phyloP scores from a whole-genome alignment of 352 stramenopile genomes.

The Phytophthora pluvialis region DNA sequence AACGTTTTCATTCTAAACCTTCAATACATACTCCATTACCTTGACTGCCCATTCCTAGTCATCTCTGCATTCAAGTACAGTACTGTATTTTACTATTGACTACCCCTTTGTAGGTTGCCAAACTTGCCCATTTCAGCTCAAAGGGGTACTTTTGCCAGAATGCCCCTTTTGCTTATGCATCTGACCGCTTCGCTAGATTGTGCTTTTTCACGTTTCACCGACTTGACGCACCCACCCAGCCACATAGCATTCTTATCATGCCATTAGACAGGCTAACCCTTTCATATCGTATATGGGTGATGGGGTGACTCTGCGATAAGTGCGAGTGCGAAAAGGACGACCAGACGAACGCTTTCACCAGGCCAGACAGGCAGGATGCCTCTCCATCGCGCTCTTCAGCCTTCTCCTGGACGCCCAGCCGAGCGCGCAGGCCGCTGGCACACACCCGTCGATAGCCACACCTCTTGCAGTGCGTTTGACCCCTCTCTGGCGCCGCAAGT shows the following conservation, averaged over 20 bases:
- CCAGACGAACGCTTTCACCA: constrained; percentile 22
- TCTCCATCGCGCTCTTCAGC: constrained; percentile 15
- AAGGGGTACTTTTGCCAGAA: too few species aligned
- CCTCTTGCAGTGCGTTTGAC: constrained; percentile 8
- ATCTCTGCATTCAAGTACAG: too few species aligned
- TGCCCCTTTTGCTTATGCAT: too few species aligned
- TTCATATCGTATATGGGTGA: background rate
- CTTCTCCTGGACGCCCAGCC: constrained; percentile 19
- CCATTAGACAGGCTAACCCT: background rate
- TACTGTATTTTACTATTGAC: too few species aligned
- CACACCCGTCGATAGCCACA: background rate
- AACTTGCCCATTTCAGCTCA: too few species aligned
- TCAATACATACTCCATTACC: too few species aligned
- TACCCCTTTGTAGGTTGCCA: too few species aligned
- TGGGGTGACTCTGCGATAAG: constrained; percentile 6
- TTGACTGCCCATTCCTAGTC: too few species aligned
- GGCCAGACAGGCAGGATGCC: constrained; percentile 21
- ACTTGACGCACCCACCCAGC: background rate
- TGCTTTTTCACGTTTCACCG: background rate
- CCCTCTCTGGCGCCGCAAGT: background rate
- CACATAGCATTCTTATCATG: background rate
- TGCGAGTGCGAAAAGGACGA: constrained; percentile 27
- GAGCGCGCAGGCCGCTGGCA: background rate
- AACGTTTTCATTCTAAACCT: too few species aligned
- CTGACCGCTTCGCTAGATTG: background rate